Percentiles rank a stretch among this genome's conserved stretches.
phyloP scores from a whole-genome alignment of 2,329 filamentous ascomycete genomes.

The Pseudophaeomoniella oleicola region DNA sequence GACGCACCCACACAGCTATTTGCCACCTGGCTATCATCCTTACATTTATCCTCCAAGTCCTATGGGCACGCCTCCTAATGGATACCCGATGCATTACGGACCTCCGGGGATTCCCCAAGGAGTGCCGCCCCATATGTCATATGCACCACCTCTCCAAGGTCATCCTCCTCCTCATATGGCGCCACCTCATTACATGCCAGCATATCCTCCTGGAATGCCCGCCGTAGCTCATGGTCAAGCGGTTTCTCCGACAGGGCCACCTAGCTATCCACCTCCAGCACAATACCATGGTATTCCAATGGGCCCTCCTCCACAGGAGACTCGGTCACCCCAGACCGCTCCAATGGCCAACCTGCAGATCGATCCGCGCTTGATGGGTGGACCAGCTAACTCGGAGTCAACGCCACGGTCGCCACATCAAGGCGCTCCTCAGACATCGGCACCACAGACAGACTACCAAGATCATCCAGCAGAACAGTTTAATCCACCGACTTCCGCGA shows the following conservation, averaged over 20 bases:
- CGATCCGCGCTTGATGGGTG: conserved; percentile 18
- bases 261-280: conserved; percentile 14
- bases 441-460: conserved; percentile 3
- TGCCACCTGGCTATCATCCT: conserved; percentile 15
- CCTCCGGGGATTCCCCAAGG: conserved; percentile 6
- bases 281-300: conserved; percentile 13
- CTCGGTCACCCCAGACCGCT: conserved; percentile 4
- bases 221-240: neutral
- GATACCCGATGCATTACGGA: conserved; percentile 9
- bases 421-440: too few relatives aligned
- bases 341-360: conserved; percentile 8
- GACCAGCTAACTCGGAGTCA: conserved; percentile 18
- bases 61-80: conserved; percentile 26
- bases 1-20: conserved; percentile 24
- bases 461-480: neutral
- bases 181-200: neutral
- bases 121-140: neutral
- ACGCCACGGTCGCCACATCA: conserved; percentile 11
- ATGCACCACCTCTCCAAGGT: neutral
- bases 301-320: conserved; percentile 1
- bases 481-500: conserved; percentile 11
- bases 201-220: neutral
- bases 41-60: conserved; percentile 31
- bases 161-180: conserved; percentile 1
- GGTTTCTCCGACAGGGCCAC: conserved; percentile 16